phyloP scores from a whole-genome alignment of 225 moss, liverwort and hornwort species.

The Polytrichum formosum region DNA sequence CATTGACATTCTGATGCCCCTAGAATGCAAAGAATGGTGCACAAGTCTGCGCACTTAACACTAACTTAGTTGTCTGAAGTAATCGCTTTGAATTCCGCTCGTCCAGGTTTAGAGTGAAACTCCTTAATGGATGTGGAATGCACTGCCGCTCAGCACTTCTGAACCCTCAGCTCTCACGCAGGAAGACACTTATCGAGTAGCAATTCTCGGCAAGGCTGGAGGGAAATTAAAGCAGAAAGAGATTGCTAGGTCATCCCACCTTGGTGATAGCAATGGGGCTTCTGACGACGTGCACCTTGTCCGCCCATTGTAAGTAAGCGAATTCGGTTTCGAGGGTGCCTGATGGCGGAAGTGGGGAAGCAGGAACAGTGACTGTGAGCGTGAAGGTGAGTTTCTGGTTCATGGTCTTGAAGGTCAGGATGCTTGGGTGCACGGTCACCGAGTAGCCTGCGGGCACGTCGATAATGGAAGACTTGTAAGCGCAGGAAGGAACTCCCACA shows the following conservation, averaged over 20 bases:
- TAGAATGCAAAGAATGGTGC: too few relatives aligned
- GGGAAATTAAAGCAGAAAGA: not conserved
- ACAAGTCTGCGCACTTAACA: too few relatives aligned
- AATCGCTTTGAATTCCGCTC: too few relatives aligned
- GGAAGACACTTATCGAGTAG: too few relatives aligned
- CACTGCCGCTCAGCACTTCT: too few relatives aligned
- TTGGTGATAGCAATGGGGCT: constrained; percentile 9
- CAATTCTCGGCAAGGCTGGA: too few relatives aligned
- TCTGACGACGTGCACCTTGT: constrained; percentile 6
- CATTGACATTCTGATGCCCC: too few relatives aligned
- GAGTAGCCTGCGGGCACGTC: not conserved
- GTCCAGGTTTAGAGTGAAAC: too few relatives aligned
- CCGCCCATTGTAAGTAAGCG: constrained; percentile 6
- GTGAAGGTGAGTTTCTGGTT: constrained; percentile 7
- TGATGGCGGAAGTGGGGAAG: not conserved
- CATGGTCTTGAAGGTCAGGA: constrained; percentile 2
- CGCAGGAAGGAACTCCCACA: constrained; percentile 19
- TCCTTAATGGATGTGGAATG: too few relatives aligned
- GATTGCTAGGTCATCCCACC: not conserved
- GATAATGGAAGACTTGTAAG: not conserved
- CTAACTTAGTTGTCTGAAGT: too few relatives aligned
- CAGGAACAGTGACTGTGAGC: not conserved
- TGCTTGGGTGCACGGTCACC: constrained; percentile 3
- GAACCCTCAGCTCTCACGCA: too few relatives aligned
- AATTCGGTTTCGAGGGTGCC: not conserved